Base-by-base conservation (phyloP, 1,284 basidiomycete species). In the Cerrena zonata region DNA sequence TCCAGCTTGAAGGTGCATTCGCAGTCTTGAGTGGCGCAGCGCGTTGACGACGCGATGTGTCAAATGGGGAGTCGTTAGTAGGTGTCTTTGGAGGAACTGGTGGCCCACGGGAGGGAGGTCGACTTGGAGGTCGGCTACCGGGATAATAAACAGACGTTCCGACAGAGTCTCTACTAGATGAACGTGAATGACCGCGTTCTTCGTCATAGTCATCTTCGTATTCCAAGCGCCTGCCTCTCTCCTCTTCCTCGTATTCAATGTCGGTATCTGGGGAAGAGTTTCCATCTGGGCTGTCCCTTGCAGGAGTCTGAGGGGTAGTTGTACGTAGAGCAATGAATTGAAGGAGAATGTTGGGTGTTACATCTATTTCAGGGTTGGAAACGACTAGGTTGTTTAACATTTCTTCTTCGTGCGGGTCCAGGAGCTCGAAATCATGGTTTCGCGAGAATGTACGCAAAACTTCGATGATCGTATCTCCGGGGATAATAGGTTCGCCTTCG, bases 1-100 rank as follows among this genome's bases (percentile, higher is more conserved):
- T 61, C 85, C 86, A 89, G 57, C 82, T 86, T 2, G 86, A 88
- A 0, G 86, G 87, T 0, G 84, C 80, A n/a, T n/a, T n/a, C 18
- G 61, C 68, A n/a, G 49, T 68, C 69, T 56, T 61, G 3, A 85
- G 65, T 1, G 84, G 84, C 0, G 78, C 78, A 7, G 82, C 74
- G 23, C 86, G 76, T 62, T 87, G 82, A 49, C 87, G 68, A 24
- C 74, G 70, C 42, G 80, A 75, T 0, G 75, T 73, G 58, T 89
- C 87, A 56, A 89, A 86, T 3, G 80, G 78, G 0, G 84, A 82
- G 19, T 69, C 65, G 36, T 65, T 45, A 23, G 47, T 56, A 12
- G 80, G 79, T 13, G 78, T 78, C 54, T 70, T 68, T 24, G 75
- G 77, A 25, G 73, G 70, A 10, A 67, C 68, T 22, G 65, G 56